Conservation (phyloP, 108 stramenopile species). For the Cyclotella sp. region DNA sequence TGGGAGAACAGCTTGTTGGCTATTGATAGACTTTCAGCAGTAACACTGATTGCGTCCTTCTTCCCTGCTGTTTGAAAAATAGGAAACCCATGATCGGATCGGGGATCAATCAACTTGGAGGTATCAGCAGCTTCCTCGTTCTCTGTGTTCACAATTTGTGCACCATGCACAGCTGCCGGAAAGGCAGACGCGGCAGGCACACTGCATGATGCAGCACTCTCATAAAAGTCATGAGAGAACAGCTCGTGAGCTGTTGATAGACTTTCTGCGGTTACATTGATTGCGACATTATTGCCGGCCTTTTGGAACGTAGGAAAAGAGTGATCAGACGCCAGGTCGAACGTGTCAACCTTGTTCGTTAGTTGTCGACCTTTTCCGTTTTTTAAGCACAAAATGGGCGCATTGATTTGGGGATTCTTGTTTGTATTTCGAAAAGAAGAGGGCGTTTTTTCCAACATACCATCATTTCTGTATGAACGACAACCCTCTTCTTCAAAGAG, state of each 20-base stretch:
- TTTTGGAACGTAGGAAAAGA: slow-evolving; percentile 3
- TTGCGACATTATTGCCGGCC: background rate
- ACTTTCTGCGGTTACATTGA: background rate
- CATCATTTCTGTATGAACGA: no score
- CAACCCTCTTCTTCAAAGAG: no score
- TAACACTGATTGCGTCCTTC: slow-evolving; percentile 28
- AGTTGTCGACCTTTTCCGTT: no score
- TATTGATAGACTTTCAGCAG: slow-evolving; percentile 16
- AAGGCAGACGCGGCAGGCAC: background rate
- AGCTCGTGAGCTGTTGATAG: background rate
- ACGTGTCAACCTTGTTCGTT: background rate
- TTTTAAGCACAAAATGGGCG: no score
- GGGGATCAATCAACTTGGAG: background rate
- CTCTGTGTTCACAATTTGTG: background rate
- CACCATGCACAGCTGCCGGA: background rate
- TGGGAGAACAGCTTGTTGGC: background rate
- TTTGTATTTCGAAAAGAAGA: no score
- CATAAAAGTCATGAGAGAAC: background rate
- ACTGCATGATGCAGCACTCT: background rate
- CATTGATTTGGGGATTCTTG: no score
- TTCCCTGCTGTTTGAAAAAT: slow-evolving; percentile 7
- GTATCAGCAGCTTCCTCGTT: background rate
- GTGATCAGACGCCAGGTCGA: background rate
- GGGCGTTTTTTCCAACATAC: no score
- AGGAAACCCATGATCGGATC: background rate